Evolutionary conservation across 1,139 yeast species (phyloP).

Genomic region (Blastobotrys aristatus): DNA sequence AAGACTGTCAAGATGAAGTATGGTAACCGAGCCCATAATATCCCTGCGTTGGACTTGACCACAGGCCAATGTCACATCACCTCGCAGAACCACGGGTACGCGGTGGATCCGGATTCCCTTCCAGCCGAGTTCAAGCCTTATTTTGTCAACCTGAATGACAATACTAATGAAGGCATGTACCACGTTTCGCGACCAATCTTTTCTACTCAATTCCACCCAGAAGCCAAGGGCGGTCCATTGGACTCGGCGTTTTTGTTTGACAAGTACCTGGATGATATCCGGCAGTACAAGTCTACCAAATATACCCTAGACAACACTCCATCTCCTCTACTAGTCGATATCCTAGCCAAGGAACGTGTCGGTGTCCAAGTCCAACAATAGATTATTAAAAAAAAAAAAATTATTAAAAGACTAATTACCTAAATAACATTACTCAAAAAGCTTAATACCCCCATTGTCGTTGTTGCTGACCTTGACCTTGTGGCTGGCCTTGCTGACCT

Average conservation of each 20-base stretch:
- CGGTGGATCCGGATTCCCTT: constrained; percentile 79
- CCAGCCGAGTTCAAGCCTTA: constrained; percentile 76
- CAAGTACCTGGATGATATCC: constrained; percentile 72
- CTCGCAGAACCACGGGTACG: constrained; percentile 97
- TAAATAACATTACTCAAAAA: background rate
- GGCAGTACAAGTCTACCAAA: constrained; percentile 47
- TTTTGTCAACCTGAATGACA: constrained; percentile 88
- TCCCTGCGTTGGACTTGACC: constrained; percentile 85
- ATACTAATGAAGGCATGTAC: constrained; percentile 95
- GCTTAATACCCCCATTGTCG: constrained; percentile 10
- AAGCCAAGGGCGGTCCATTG: constrained; percentile 97
- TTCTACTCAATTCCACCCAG: constrained; percentile 98
- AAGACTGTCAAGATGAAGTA: constrained; percentile 88
- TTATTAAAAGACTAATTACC: background rate
- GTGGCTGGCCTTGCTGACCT: constrained; percentile 6
- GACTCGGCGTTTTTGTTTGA: constrained; percentile 90
- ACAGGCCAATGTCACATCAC: constrained; percentile 96
- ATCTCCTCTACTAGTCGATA: constrained; percentile 62
- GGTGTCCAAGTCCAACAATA: constrained; percentile 28
- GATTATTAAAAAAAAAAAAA: background rate
- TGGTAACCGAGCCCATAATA: constrained; percentile 98
- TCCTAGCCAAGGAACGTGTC: constrained; percentile 83
- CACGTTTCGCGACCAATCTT: constrained; percentile 82
- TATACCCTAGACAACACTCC: constrained; percentile 50
- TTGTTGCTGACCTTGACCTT: constrained; percentile 7